These are phyloP conservation scores for Cavenderia fasciculata DNA, from an alignment of 78 protist genomes.

Conservation along the genomic window DNA sequence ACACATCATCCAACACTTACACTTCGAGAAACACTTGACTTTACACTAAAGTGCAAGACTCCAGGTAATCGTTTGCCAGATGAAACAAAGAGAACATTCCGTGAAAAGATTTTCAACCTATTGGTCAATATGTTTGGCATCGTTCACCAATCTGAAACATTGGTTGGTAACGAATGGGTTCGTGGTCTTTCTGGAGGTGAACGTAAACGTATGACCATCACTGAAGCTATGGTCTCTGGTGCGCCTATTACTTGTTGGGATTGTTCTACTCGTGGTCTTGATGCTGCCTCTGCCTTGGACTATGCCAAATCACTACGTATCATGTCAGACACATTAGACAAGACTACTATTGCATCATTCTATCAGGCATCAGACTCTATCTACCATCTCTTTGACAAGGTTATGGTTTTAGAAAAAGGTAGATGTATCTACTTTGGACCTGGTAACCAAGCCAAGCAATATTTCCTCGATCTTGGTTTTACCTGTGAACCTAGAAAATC, in stretches of 20 bases:
- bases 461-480: constrained; percentile 48
- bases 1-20: constrained; percentile 68
- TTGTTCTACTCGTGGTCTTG: constrained; percentile 70
- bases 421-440: constrained; percentile 75
- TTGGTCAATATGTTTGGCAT: constrained; percentile 67
- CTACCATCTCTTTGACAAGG: constrained; percentile 62
- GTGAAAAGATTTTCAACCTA: constrained; percentile 52
- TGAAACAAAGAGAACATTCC: constrained; percentile 49
- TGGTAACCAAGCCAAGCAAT: constrained; percentile 32
- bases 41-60: constrained; percentile 58
- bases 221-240: constrained; percentile 76
- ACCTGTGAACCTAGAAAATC: constrained; percentile 73
- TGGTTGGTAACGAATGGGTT: constrained; percentile 74
- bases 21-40: constrained; percentile 49
- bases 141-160: constrained; percentile 61
- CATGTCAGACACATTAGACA: constrained; percentile 71
- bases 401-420: constrained; percentile 42
- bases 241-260: constrained; percentile 73
- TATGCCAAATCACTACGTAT: constrained; percentile 68
- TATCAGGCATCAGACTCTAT: constrained; percentile 73
- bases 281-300: constrained; percentile 72
- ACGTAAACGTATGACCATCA: constrained; percentile 65
- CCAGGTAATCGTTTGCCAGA: constrained; percentile 67
- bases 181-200: constrained; percentile 79
- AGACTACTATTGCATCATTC: constrained; percentile 68